Conservation (phyloP, 345 rosid species). For the Capsella bursapastoris region DNA sequence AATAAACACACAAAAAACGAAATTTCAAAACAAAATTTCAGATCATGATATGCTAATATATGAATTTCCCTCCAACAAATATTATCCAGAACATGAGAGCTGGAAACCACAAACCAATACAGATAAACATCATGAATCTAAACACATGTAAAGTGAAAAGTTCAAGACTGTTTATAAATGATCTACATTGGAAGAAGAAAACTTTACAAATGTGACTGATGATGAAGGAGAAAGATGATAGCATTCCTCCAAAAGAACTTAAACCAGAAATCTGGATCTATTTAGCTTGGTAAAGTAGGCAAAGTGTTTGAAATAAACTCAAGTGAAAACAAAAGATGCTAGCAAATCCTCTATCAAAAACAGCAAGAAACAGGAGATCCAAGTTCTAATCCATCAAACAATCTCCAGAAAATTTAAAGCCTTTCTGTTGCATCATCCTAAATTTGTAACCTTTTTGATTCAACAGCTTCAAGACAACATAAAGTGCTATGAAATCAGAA, state of each 20-base stretch:
- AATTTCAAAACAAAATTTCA: not conserved
- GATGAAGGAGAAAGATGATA: constrained; percentile 7
- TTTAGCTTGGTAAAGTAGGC: constrained; percentile 1
- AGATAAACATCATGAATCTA: constrained; percentile 15
- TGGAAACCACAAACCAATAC: not conserved
- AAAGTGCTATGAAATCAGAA: not conserved
- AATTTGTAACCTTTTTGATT: not conserved
- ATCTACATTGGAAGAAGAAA: not conserved
- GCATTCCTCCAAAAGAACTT: not conserved
- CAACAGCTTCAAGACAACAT: not conserved
- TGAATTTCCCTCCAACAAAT: constrained; percentile 7
- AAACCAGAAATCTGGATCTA: not conserved
- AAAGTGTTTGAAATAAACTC: not conserved
- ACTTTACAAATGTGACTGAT: constrained; percentile 12
- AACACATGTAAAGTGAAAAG: not conserved
- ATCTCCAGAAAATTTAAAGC: not conserved
- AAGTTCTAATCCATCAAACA: constrained; percentile 3
- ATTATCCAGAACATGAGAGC: constrained; percentile 8
- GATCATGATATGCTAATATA: not conserved
- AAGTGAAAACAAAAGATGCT: not conserved
- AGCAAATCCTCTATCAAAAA: not conserved
- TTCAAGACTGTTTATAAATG: not conserved
- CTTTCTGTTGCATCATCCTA: not conserved
- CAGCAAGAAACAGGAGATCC: constrained; percentile 27
- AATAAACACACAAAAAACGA: not conserved